Percentiles rank a stretch among this genome's conserved stretches.
Conservation (phyloP, 2,329 filamentous ascomycete species). For the Coniochaeta hoffmannii region DNA sequence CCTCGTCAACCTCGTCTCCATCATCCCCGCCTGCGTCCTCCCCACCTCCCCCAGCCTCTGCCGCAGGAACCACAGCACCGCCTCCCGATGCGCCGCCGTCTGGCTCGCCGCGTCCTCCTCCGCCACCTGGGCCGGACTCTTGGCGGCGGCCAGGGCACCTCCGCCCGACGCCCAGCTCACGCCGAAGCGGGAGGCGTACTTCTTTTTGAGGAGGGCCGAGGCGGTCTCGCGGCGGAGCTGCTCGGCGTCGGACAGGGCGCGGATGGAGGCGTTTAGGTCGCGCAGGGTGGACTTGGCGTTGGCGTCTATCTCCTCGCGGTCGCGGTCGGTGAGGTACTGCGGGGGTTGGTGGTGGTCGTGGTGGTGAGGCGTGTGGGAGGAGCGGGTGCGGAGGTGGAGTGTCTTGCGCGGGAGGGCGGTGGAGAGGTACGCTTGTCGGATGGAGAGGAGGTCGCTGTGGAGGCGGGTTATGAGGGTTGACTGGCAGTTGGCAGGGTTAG, state of each 20-base stretch:
- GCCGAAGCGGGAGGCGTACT: conserved; percentile 58
- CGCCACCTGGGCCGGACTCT: conserved; percentile 56
- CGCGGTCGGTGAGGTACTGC: conserved; percentile 62
- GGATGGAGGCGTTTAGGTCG: conserved; percentile 76
- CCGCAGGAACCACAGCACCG: conserved; percentile 75
- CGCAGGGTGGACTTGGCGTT: conserved; percentile 80
- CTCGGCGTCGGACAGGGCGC: conserved; percentile 73
- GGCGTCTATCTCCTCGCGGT: conserved; percentile 81
- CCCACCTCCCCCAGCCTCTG: conserved; percentile 69
- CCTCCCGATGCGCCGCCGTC: conserved; percentile 66
- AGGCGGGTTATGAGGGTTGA: conserved; percentile 80
- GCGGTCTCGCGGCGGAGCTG: conserved; percentile 72
- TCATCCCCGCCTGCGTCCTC: conserved; percentile 79
- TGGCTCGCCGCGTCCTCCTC: conserved; percentile 66
- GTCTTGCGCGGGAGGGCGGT: conserved; percentile 59
- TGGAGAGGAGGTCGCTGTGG: conserved; percentile 69
- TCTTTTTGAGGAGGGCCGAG: conserved; percentile 61
- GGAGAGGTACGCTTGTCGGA: conserved; percentile 87
- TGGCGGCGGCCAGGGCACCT: conserved; percentile 22
- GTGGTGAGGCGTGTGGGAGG: no score
- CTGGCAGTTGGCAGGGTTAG: conserved; percentile 39
- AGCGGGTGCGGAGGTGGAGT: conserved; percentile 35
- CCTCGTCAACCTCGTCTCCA: conserved; percentile 77
- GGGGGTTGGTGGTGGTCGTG: conserved; percentile 28
- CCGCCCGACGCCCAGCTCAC: conserved; percentile 61